Evolutionary conservation across 805 yeast species (phyloP), one percentile per base, ranked within the genome.

Genomic region (Metschnikowia gelsemii): DNA sequence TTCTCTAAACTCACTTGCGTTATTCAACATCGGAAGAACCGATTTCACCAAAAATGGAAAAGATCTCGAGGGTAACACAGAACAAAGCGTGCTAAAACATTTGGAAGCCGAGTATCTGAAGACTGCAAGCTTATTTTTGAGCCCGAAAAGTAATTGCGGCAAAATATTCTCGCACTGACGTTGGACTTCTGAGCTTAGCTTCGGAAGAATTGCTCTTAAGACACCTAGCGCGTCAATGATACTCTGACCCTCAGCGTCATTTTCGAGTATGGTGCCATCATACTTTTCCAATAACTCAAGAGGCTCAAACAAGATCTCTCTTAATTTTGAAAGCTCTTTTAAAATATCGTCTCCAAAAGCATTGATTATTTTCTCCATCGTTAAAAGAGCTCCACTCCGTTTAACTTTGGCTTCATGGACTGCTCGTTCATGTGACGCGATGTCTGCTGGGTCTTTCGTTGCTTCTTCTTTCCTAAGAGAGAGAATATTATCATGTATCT

Each of bases 21-120:
- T 87, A 51, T 80, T 80, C 58, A 90, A 66, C 75, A 87, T 72
- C 1, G 97, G 96, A 29, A 95, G 65, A 2, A 91, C 73, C 6
- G 76, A 69, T 51, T 82, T 80, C n/a, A 93, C 90, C 43, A 91
- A 69, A 46, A 79, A 80, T 6, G 95, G 83, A 63, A 93, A 84
- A 0, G 88, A 87, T 22, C 69, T 65, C 0, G 85, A 72, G 2
- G 95, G 88, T 30, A 80, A 66, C 1, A 78, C 78, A 9, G 79
- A 74, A 46, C 96, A 84, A 21, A 90, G 68, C 2, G 86, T 78
- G 0, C 98, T 88, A 52, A 91, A 75, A 47, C 96, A 86, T 61
- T 87, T 87, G 1, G 99, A 88, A 2, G 96, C 81, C 0, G 96
- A 84, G 59, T 87, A 91, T 32, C 99, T 73, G 54, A 93, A 76